Base-by-base conservation (phyloP, 805 yeast genomes). In the Nakazawaea siamensis region DNA sequence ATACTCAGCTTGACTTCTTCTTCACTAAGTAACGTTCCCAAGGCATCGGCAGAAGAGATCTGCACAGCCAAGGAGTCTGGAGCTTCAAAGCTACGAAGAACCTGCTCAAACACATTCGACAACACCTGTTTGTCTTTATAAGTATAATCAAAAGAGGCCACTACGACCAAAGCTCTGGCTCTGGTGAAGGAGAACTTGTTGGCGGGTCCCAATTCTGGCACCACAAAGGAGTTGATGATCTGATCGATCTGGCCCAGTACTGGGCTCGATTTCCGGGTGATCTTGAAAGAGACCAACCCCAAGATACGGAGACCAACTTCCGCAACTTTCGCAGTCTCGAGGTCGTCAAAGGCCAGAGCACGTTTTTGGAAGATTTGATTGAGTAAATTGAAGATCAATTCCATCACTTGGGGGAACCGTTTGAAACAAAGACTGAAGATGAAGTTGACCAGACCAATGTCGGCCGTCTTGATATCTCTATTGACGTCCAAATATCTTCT, bases 231-330 rank as follows among this genome's bases (percentile, higher is more conserved):
- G 1, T 60, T 58, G 27, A 86, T 55, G 41, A 87, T 73, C 4
- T 54, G 60, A 53, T 82, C 92, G 66, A 84, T 68, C 44, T 77
- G 79, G 8, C 60, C 52, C 15, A 56, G 57, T 42, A 70, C 75
- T 7, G 80, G 77, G 16, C 79, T 73, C 29, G 66, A 60, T 33
- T 68, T 66, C 18, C 56, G 54, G 3, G 71, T 55, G 29, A 79
- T 58, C 35, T 76, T 65, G 37, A 70, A 72, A 24, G 82, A 66
- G 17, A 85, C 60, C 9, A 81, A 63, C 9, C 88, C 84, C 30
- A 90, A 61, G 47, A 90, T 70, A 45, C 92, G 70, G 42, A 87
- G 60, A 2, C 80, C 74, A 25, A 88, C 92, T 52, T 86, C 95
- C 31, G 73, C 70, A 49, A 73, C 66, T 41, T 74, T 68, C 10